phyloP scores from a whole-genome alignment of 2,329 filamentous ascomycete genomes.

The Ceratocystis destructans region DNA sequence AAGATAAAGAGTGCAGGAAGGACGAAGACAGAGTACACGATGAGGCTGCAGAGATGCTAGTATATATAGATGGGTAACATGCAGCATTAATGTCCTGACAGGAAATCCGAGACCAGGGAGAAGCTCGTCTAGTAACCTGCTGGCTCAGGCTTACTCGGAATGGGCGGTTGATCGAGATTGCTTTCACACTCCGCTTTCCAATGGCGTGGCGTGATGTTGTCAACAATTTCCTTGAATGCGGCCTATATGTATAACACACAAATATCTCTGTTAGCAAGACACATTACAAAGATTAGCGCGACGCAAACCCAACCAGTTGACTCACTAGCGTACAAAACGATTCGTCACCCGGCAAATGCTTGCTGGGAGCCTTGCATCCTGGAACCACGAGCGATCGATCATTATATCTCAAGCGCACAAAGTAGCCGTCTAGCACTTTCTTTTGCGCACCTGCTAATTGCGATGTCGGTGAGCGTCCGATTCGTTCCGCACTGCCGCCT shows the following conservation, averaged over 20 bases:
- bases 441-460: slow-evolving; percentile 45
- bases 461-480: slow-evolving; percentile 25
- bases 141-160: slow-evolving; percentile 38
- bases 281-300: neutral
- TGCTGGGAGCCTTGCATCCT: slow-evolving; percentile 61
- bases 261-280: neutral
- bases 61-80: too few relatives aligned
- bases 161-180: slow-evolving; percentile 32
- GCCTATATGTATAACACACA: slow-evolving; percentile 34
- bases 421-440: slow-evolving; percentile 56
- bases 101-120: neutral
- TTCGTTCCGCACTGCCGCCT: slow-evolving; percentile 1
- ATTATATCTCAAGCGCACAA: slow-evolving; percentile 83
- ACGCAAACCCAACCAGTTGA: slow-evolving; percentile 12
- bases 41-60: neutral
- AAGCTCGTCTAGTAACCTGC: slow-evolving; percentile 32
- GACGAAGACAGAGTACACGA: neutral
- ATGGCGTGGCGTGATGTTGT: slow-evolving; percentile 71
- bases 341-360: slow-evolving; percentile 75
- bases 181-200: slow-evolving; percentile 50
- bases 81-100: neutral
- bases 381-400: slow-evolving; percentile 70
- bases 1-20: neutral
- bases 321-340: slow-evolving; percentile 78
- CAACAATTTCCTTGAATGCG: slow-evolving; percentile 84